Evolutionary conservation across 2,329 filamentous ascomycete species (phyloP), one percentile per base, ranked within the genome.

Genomic region (Fusarium sacchari): DNA sequence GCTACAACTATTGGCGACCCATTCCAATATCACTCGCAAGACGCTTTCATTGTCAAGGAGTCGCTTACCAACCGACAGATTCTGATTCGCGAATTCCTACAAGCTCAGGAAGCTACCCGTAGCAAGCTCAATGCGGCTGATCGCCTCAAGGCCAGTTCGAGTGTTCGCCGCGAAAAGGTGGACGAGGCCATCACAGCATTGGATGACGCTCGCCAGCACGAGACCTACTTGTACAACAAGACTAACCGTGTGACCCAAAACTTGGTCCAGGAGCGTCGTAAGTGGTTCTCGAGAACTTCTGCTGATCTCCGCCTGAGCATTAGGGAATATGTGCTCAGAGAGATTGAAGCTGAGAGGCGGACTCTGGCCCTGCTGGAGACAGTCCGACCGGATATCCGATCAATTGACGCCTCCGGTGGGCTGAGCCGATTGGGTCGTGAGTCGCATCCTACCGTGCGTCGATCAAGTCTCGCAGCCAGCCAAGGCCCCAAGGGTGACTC

Each of bases 401-500:
- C 94, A 74, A 98, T 99, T 78, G 96, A 99, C 82, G 88, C 93
- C 42, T 95, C 93, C 12, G 96, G 96, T 61, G 96, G 96, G 17
- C 89, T 99, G 50, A 96, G 93, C 78, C 90, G 96, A 46, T 88
- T 99, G 39, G 96, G 96, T 46, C 91, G 96, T 66, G 96, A 99
- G 83, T 86, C 93, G 22, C 94, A 97, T 81, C 96, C 96, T 6
- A 84, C 91, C 10, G 82, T 85, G 67, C 90, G 96, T 61, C 91
- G 96, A 69, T 84, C 92, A 32, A 96, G 91, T 82, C 84, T 98
- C 74, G 93, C 94, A 22, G 93, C 94, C 52, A 96, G 93, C 78
- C 96, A 99, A 83, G 96, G 96, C 0, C 96, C 96, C 56, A 97
- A 97, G 84, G 96, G 96, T n/a, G 96, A 99, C 82, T 93, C 96